Evolutionary conservation across 495 filamentous ascomycete genomes (phyloP), one percentile per base, ranked within the genome.

Genomic region (Sabuloglossum arenarium): DNA sequence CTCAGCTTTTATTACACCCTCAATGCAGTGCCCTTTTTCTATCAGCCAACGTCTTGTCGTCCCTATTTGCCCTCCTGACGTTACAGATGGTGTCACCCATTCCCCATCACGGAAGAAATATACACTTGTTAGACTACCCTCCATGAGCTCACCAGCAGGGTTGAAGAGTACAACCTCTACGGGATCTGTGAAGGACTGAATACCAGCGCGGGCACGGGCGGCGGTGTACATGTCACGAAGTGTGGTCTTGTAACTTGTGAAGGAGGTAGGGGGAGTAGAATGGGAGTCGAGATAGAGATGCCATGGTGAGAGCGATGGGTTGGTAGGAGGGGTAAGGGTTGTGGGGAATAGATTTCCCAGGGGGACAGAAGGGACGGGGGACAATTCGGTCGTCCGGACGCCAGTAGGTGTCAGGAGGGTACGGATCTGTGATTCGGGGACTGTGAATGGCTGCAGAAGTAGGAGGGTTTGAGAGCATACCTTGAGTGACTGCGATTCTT

Each of bases 41-140:
- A 96, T 61, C 12, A 85, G 79, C 78, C 86, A 96, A 61, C 85
- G 75, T 62, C 89, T 80, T 14, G 79, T 85, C 29, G 86, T 93
- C 0, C 88, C 88, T 23, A 77, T 72, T 63, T 91, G 85, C 0
- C 91, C 90, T 47, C 89, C 90, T 59, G 77, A 77, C 11, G 69
- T 69, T 2, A 79, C 67, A 1, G 67, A 62, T 0, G 84, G 82
- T 25, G 83, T 86, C 0, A 83, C 72, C 85, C 85, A 87, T 58
- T 63, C 67, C 0, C 77, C 78, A 14, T 70, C 68, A 49, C 82
- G 75, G 72, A 75, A 81, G 60, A 96, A 85, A 64, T 87, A 94
- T 1, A 84, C 77, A 12, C 81, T 91, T 1, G 84, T 86, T 28
- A 84, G 76, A 60, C 81, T 88, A 19, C 86, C 86, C 64, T 98